These are phyloP conservation scores for Exophiala sideris DNA, from an alignment of 2,329 filamentous ascomycete species.

Conservation along the genomic window DNA sequence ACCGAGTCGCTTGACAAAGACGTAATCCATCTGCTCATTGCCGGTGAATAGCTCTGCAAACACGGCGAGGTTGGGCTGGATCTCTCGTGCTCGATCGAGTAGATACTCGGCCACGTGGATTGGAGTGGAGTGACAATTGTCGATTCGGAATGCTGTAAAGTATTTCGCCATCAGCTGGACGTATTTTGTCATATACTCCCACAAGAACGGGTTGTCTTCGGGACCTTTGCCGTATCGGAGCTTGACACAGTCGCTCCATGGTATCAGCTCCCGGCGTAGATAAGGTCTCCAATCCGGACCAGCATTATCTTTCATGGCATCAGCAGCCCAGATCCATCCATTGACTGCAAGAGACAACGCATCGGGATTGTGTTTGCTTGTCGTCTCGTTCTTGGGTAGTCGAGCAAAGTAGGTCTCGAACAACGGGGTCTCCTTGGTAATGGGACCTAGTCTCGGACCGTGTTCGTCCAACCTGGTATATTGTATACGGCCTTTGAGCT, in stretches of 20 bases:
- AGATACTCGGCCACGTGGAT: conserved; percentile 93
- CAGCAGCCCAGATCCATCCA: conserved; percentile 97
- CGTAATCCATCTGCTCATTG: conserved; percentile 91
- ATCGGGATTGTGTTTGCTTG: conserved; percentile 69
- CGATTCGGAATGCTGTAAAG: conserved; percentile 92
- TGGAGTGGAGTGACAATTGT: conserved; percentile 96
- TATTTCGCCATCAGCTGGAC: conserved; percentile 89
- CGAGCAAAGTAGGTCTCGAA: conserved; percentile 96
- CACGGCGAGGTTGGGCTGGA: conserved; percentile 83
- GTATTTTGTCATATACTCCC: conserved; percentile 94
- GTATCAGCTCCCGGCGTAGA: conserved; percentile 89
- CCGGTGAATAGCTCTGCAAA: conserved; percentile 95
- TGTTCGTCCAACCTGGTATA: conserved; percentile 91
- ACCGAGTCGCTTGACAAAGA: conserved; percentile 90
- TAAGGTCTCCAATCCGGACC: conserved; percentile 89
- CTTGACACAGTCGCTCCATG: conserved; percentile 98
- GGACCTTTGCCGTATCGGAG: conserved; percentile 79
- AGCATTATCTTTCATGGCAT: conserved; percentile 90
- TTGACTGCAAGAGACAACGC: conserved; percentile 88
- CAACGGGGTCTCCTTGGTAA: conserved; percentile 72
- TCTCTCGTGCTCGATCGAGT: conserved; percentile 83
- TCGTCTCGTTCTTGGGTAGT: conserved; percentile 73
- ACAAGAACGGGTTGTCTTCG: conserved; percentile 86
- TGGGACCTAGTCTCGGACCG: conserved; percentile 79
- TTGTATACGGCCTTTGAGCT: conserved; percentile 90